phyloP scores from a whole-genome alignment of 192 early-diverging fungal genomes.

The Entophlyctis luteolus region DNA sequence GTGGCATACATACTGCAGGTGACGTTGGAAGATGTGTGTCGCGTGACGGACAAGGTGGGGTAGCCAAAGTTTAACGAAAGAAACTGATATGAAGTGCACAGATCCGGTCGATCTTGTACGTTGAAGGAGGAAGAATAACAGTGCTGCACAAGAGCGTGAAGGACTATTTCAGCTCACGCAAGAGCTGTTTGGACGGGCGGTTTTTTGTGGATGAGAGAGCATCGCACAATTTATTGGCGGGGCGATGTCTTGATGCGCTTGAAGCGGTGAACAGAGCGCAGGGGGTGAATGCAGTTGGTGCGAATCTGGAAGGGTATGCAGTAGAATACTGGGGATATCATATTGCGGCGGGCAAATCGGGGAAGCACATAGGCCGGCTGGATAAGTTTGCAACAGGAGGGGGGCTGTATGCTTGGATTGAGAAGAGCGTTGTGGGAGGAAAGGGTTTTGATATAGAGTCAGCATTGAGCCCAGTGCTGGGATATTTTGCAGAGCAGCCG shows the following conservation, averaged over 20 bases:
- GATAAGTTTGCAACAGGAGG: too few species aligned
- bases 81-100: too few species aligned
- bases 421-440: too few species aligned
- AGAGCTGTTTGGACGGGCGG: neutral
- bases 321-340: neutral
- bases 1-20: neutral
- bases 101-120: neutral
- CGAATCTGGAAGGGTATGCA: neutral
- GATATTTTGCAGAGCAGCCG: too few species aligned
- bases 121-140: neutral
- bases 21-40: neutral
- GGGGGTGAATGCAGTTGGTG: neutral
- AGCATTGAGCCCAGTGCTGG: neutral
- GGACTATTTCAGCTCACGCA: neutral
- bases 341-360: neutral
- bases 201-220: neutral
- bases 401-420: too few species aligned
- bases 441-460: too few species aligned
- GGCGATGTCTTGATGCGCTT: neutral
- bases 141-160: slow-evolving; percentile 15
- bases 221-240: neutral
- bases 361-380: too few species aligned
- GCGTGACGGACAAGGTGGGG: neutral
- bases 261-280: neutral
- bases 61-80: neutral